A percentile compares a stretch with the other conserved stretches of the same genome.
Conservation (phyloP, 2,329 filamentous ascomycete genomes). For the Coleophoma eucalyptorum region DNA sequence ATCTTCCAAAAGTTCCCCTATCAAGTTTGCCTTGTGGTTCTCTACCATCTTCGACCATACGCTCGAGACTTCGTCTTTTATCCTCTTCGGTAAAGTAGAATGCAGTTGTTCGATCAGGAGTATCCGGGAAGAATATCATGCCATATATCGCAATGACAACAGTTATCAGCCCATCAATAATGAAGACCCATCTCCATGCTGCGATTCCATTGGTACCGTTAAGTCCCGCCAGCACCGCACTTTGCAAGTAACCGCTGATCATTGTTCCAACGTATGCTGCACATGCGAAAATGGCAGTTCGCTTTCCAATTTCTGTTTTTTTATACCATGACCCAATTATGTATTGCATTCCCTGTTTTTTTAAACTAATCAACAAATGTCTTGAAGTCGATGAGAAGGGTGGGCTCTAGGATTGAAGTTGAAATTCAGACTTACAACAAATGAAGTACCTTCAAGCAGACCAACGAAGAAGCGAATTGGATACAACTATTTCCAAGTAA, state of each 20-base stretch:
- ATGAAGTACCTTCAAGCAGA: slow-evolving; percentile 49
- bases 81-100: slow-evolving; percentile 32
- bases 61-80: slow-evolving; percentile 31
- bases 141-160: slow-evolving; percentile 48
- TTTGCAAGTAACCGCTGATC: slow-evolving; percentile 56
- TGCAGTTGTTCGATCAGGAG: slow-evolving; percentile 31
- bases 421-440: slow-evolving; percentile 17
- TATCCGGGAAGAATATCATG: slow-evolving; percentile 36
- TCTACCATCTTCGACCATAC: slow-evolving; percentile 32
- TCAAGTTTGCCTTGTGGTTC: slow-evolving; percentile 40
- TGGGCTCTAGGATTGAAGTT: too few species aligned
- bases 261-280: slow-evolving; percentile 53
- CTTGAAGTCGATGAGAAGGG: too few species aligned
- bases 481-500: slow-evolving; percentile 24
- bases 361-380: too few species aligned
- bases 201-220: slow-evolving; percentile 36
- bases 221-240: slow-evolving; percentile 10
- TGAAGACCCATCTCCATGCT: slow-evolving; percentile 45
- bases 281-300: slow-evolving; percentile 53
- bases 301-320: slow-evolving; percentile 51
- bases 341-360: slow-evolving; percentile 40
- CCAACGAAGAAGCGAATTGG: slow-evolving; percentile 49
- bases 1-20: slow-evolving; percentile 43
- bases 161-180: slow-evolving; percentile 47
- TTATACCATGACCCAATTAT: slow-evolving; percentile 56